Percentiles rank a stretch among this genome's conserved stretches.
Evolutionary conservation across 2,329 filamentous ascomycete genomes (phyloP).

Genomic region (Lasiodiplodia theobromae): DNA sequence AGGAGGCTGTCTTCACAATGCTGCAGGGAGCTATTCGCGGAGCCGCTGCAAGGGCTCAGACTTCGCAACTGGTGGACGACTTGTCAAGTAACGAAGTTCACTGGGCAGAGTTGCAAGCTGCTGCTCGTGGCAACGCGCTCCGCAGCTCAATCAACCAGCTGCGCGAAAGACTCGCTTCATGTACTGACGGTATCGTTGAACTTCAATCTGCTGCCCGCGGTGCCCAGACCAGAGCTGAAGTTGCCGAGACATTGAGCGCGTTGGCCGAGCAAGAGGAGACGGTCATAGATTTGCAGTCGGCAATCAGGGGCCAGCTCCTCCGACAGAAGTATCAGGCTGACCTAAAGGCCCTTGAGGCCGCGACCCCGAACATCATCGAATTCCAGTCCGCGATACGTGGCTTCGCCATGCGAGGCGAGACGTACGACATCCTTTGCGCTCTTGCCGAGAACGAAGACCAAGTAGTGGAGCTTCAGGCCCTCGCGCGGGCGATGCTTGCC

Average conservation of each 20-base stretch:
- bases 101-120: conserved; percentile 50
- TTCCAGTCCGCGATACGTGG: conserved; percentile 75
- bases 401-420: conserved; percentile 67
- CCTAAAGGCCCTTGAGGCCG: conserved; percentile 62
- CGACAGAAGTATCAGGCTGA: conserved; percentile 54
- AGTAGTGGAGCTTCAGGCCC: conserved; percentile 74
- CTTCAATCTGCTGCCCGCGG: conserved; percentile 32
- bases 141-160: conserved; percentile 6
- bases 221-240: conserved; percentile 36
- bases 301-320: conserved; percentile 57
- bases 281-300: conserved; percentile 60
- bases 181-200: conserved; percentile 6
- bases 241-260: conserved; percentile 16
- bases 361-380: conserved; percentile 63
- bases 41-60: conserved; percentile 48
- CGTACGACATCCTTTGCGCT: conserved; percentile 70
- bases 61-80: conserved; percentile 49
- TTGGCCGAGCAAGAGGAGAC: conserved; percentile 53
- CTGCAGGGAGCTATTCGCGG: conserved; percentile 73
- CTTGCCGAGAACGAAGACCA: conserved; percentile 73
- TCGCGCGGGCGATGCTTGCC: conserved; percentile 79
- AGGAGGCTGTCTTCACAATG: conserved; percentile 53
- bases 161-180: conserved; percentile 7
- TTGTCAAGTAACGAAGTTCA: conserved; percentile 50
- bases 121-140: conserved; percentile 23